Conservation (phyloP, 352 stramenopile genomes). For the Pythium rishiriense region DNA sequence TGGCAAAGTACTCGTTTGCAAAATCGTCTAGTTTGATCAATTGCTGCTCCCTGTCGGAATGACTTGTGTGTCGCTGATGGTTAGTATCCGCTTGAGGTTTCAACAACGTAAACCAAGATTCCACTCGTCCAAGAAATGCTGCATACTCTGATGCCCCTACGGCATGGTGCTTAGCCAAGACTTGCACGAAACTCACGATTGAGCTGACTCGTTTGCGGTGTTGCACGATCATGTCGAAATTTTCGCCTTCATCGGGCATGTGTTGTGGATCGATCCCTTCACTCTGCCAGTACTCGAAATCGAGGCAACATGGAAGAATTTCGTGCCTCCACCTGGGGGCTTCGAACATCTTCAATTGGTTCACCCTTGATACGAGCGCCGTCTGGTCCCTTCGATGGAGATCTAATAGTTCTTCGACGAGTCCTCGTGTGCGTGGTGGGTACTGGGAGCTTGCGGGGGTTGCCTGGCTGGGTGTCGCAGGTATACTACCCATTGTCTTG, state of each 20-base stretch:
- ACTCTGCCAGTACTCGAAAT: conserved; percentile 18
- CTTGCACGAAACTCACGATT: conserved; percentile 31
- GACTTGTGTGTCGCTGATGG: neutral
- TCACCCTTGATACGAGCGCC: conserved; percentile 29
- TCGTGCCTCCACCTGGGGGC: conserved; percentile 35
- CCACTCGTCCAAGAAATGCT: conserved; percentile 26
- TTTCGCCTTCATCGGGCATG: neutral
- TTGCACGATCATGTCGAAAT: neutral
- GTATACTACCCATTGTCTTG: neutral
- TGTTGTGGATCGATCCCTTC: neutral
- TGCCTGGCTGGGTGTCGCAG: neutral
- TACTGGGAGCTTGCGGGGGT: conserved; percentile 19
- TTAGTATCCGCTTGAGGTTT: neutral
- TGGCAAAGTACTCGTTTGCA: neutral
- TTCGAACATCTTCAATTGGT: conserved; percentile 41
- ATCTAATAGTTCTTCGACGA: conserved; percentile 33
- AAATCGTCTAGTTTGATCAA: neutral
- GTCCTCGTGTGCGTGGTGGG: neutral
- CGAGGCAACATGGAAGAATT: conserved; percentile 39
- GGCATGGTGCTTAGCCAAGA: conserved; percentile 28
- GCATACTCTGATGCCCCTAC: conserved; percentile 31
- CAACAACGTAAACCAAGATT: conserved; percentile 24
- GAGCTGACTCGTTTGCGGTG: neutral
- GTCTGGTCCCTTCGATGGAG: conserved; percentile 19
- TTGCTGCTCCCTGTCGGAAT: neutral